Conservation (phyloP, 352 stramenopile species). For the Paralagenidium karlingii region DNA sequence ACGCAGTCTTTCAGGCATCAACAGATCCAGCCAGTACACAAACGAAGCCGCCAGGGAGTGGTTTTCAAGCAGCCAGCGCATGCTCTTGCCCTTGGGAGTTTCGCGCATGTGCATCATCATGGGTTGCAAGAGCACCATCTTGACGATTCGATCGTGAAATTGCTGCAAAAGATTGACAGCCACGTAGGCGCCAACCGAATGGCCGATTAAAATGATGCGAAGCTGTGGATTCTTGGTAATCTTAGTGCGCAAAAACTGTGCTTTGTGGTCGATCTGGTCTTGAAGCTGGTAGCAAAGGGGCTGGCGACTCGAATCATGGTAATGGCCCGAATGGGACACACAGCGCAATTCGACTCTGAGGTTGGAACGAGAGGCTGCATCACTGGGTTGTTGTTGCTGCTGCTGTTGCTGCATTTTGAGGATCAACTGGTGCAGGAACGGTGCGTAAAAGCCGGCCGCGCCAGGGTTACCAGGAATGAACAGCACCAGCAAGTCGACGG, state of each 20-base stretch:
- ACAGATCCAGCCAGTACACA: constrained; percentile 17
- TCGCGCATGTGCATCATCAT: constrained; percentile 48
- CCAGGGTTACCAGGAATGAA: constrained; percentile 57
- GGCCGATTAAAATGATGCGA: constrained; percentile 34
- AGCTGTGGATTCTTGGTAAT: constrained; percentile 30
- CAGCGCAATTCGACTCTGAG: constrained; percentile 34
- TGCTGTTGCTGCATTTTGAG: too few species aligned
- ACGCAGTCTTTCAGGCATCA: constrained; percentile 22
- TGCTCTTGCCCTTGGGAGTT: constrained; percentile 22
- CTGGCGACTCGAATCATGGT: constrained; percentile 14
- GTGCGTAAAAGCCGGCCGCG: constrained; percentile 46
- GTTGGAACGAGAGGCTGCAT: too few species aligned
- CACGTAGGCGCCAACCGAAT: constrained; percentile 54
- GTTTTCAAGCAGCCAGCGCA: constrained; percentile 36
- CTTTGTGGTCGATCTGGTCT: constrained; percentile 45
- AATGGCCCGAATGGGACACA: constrained; percentile 46
- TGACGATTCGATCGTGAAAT: constrained; percentile 39
- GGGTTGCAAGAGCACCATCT: constrained; percentile 58
- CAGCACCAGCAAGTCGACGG: constrained; percentile 42
- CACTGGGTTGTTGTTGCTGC: too few species aligned
- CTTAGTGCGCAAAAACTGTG: constrained; percentile 23
- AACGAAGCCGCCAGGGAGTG: constrained; percentile 16
- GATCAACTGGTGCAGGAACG: constrained; percentile 44
- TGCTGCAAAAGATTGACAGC: constrained; percentile 29
- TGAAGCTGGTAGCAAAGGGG: constrained; percentile 49